phyloP scores from a whole-genome alignment of 129 eudicot genomes.

The Deinandra increscens region DNA sequence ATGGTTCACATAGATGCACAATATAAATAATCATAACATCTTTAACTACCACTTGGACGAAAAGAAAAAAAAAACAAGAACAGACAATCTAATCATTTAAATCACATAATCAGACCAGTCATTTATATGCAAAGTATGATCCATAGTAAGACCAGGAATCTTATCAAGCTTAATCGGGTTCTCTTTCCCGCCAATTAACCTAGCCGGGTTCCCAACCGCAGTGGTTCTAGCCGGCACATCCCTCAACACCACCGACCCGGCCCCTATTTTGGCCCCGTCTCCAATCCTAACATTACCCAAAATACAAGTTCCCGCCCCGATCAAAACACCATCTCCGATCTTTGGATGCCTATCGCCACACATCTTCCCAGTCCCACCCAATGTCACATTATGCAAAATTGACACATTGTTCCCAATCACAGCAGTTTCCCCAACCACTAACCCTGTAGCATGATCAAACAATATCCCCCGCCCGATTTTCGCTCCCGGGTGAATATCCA shows the following conservation, averaged over 20 bases:
- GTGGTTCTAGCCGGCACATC: constrained; percentile 54
- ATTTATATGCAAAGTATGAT: constrained; percentile 76
- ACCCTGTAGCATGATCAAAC: constrained; percentile 74
- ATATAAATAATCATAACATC: constrained; percentile 2
- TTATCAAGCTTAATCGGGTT: constrained; percentile 65
- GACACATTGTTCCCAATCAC: constrained; percentile 57
- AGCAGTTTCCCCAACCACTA: constrained; percentile 64
- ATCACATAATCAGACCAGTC: constrained; percentile 85
- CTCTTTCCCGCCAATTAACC: constrained; percentile 34
- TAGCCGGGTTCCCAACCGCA: constrained; percentile 73
- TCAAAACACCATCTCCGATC: constrained; percentile 70
- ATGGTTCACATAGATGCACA: constrained; percentile 18
- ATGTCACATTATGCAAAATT: constrained; percentile 61
- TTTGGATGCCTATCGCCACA: constrained; percentile 62
- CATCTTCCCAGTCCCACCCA: constrained; percentile 66
- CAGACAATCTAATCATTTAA: constrained; percentile 19
- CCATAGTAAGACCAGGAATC: constrained; percentile 92
- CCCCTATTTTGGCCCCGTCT: constrained; percentile 59
- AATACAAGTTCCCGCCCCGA: constrained; percentile 65
- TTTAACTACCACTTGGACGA: constrained; percentile 1
- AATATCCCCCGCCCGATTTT: constrained; percentile 51
- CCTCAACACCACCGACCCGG: constrained; percentile 57
- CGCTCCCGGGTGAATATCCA: constrained; percentile 74
- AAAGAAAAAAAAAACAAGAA: neutral
- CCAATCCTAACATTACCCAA: constrained; percentile 59